Conservation (phyloP, 441 rosid genomes). For the Populus tomentosa region DNA sequence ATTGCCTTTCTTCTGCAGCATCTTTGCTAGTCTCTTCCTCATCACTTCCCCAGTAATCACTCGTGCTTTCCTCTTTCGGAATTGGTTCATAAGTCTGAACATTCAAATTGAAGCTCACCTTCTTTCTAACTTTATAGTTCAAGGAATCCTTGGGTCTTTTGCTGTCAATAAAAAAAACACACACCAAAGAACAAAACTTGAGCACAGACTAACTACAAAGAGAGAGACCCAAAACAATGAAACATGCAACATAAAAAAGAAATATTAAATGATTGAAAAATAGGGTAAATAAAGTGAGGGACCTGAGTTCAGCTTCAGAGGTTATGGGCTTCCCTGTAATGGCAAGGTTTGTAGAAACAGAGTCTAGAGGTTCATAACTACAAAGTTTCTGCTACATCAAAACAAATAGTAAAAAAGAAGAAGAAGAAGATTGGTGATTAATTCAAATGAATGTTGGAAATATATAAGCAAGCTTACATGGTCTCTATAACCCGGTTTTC, state of each 20-base stretch:
- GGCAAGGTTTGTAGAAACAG: conserved; percentile 25
- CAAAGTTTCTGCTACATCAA: conserved; percentile 42
- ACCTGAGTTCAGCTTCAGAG: conserved; percentile 42
- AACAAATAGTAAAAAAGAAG: neutral
- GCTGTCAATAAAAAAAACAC: conserved; percentile 18
- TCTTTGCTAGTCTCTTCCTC: conserved; percentile 17
- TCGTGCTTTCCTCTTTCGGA: conserved; percentile 23
- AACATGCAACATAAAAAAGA: neutral
- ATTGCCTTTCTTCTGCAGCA: conserved; percentile 6
- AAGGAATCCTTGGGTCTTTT: conserved; percentile 37
- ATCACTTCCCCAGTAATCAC: conserved; percentile 16
- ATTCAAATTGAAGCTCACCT: conserved; percentile 73
- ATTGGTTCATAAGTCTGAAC: conserved; percentile 61
- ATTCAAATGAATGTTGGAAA: neutral
- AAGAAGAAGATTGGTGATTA: neutral
- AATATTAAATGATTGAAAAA: too few relatives aligned
- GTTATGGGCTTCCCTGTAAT: conserved; percentile 18
- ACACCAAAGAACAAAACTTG: neutral
- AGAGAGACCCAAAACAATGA: neutral
- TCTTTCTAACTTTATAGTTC: conserved; percentile 45
- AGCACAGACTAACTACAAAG: neutral
- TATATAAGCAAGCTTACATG: conserved; percentile 33
- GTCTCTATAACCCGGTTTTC: conserved; percentile 45
- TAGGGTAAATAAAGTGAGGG: neutral
- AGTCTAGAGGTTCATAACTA: conserved; percentile 63